These are phyloP conservation scores for Fusarium buxicola DNA, from an alignment of 2,329 filamentous ascomycete genomes.

Conservation along the genomic window DNA sequence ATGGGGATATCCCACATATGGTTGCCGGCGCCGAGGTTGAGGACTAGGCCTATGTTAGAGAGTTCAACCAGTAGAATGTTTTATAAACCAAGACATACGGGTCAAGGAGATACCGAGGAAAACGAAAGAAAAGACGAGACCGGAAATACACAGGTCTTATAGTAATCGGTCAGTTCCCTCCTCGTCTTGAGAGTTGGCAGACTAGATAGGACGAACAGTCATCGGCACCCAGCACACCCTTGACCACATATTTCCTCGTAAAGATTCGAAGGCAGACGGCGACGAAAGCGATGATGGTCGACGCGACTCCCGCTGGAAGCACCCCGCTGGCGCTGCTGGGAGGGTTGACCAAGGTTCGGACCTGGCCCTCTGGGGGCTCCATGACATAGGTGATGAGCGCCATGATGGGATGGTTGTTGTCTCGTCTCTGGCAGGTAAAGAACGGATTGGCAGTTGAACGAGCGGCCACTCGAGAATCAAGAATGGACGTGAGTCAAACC, in stretches of 20 bases:
- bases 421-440: background rate
- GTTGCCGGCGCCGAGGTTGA: slow-evolving; percentile 42
- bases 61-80: fast-evolving
- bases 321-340: slow-evolving; percentile 41
- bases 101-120: slow-evolving; percentile 40
- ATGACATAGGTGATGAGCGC: slow-evolving; percentile 71
- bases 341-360: slow-evolving; percentile 34
- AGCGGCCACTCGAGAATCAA: slow-evolving; percentile 20
- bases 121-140: slow-evolving; percentile 41
- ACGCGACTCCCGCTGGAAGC: slow-evolving; percentile 38
- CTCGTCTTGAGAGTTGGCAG: background rate
- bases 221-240: slow-evolving; percentile 43
- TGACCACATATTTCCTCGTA: slow-evolving; percentile 46
- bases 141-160: slow-evolving; percentile 42
- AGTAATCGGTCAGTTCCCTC: slow-evolving; percentile 1
- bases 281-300: slow-evolving; percentile 39
- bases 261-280: slow-evolving; percentile 44
- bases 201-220: slow-evolving; percentile 40
- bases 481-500: slow-evolving; percentile 17
- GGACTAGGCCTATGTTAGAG: slow-evolving; percentile 32
- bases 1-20: slow-evolving; percentile 47
- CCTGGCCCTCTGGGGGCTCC: slow-evolving; percentile 44
- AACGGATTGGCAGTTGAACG: slow-evolving; percentile 5
- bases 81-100: slow-evolving; percentile 26
- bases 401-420: slow-evolving; percentile 19